Conservation (phyloP, 306 rosid species). For the Cucumis melo region DNA sequence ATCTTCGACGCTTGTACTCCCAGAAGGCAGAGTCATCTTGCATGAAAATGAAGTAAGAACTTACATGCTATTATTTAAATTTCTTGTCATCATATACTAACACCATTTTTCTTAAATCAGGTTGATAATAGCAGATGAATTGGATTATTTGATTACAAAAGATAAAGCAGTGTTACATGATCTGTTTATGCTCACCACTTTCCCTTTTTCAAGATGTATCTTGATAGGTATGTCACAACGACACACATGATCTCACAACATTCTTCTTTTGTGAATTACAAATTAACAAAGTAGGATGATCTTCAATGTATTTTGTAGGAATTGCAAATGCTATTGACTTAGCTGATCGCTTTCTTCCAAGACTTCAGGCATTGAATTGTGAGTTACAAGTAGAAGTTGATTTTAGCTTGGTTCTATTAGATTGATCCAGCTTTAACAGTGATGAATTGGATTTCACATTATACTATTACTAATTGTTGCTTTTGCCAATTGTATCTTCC, state of each 20-base stretch:
- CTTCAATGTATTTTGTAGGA: slow-evolving; percentile 30
- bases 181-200: slow-evolving; percentile 85
- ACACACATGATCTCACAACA: neutral
- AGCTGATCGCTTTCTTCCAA: slow-evolving; percentile 90
- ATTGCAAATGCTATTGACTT: slow-evolving; percentile 90
- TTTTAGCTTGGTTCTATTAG: neutral
- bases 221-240: slow-evolving; percentile 42
- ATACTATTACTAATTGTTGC: neutral
- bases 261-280: neutral
- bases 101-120: slow-evolving; percentile 21
- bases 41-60: slow-evolving; percentile 57
- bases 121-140: slow-evolving; percentile 74
- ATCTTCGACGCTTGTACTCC: slow-evolving; percentile 64
- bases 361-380: slow-evolving; percentile 79
- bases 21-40: slow-evolving; percentile 29
- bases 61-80: slow-evolving; percentile 6
- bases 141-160: slow-evolving; percentile 81
- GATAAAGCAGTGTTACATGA: slow-evolving; percentile 82
- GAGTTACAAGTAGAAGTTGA: slow-evolving; percentile 16
- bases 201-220: slow-evolving; percentile 76
- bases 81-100: neutral
- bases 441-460: neutral
- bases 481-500: neutral
- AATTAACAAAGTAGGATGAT: neutral
- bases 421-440: neutral